These are phyloP conservation scores for Aspergillus neotritici DNA, from an alignment of 2,329 filamentous ascomycete genomes.

Conservation along the genomic window DNA sequence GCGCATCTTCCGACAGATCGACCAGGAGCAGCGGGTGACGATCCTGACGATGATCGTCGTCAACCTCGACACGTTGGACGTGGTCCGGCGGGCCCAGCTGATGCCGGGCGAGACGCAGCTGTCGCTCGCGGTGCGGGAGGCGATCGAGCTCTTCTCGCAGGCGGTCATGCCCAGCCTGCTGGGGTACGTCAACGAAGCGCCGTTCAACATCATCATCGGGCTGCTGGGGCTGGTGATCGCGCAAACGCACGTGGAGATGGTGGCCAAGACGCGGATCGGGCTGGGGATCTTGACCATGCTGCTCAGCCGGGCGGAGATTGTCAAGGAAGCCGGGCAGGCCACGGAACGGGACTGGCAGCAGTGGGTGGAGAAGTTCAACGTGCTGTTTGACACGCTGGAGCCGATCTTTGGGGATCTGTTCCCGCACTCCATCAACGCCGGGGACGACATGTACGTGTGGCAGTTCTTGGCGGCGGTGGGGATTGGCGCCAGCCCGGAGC, in stretches of 20 bases:
- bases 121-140: conserved; percentile 75
- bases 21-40: conserved; percentile 82
- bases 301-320: conserved; percentile 84
- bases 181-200: conserved; percentile 83
- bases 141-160: conserved; percentile 82
- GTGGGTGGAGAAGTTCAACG: conserved; percentile 78
- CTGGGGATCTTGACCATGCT: conserved; percentile 89
- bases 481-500: conserved; percentile 85
- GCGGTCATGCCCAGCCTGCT: conserved; percentile 87
- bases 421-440: conserved; percentile 81
- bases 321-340: conserved; percentile 72
- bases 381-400: conserved; percentile 81
- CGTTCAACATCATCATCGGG: conserved; percentile 83
- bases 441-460: conserved; percentile 96
- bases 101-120: conserved; percentile 65
- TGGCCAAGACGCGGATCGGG: conserved; percentile 81
- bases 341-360: conserved; percentile 70
- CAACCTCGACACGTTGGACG: conserved; percentile 85
- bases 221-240: conserved; percentile 78
- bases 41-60: conserved; percentile 94
- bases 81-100: conserved; percentile 75
- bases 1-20: conserved; percentile 88
- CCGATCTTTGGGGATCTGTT: conserved; percentile 80
- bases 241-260: conserved; percentile 74
- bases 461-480: conserved; percentile 94